phyloP scores from a whole-genome alignment of 2,329 filamentous ascomycete species.

The Epichloe festucae region DNA sequence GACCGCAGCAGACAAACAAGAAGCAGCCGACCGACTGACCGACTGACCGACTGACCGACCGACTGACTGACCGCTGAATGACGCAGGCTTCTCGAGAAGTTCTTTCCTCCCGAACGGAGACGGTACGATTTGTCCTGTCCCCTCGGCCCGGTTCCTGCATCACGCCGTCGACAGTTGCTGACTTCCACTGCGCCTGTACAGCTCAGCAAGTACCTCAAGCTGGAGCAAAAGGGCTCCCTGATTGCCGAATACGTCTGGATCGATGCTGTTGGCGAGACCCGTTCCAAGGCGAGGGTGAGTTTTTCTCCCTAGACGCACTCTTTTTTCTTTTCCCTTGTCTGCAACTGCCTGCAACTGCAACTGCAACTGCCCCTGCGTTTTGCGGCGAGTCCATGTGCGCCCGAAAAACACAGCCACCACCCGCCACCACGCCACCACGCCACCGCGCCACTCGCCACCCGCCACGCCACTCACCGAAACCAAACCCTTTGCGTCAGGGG shows the following conservation, averaged over 20 bases:
- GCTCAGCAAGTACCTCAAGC: conserved; percentile 84
- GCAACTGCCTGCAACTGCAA: too few relatives aligned
- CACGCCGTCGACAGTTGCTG: conserved; percentile 10
- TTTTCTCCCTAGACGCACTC: conserved; percentile 5
- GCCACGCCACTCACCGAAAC: background rate
- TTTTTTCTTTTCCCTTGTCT: background rate
- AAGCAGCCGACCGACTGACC: background rate
- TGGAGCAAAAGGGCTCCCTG: conserved; percentile 77
- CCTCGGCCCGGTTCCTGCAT: background rate
- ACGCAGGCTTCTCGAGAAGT: conserved; percentile 16
- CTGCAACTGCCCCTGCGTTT: too few relatives aligned
- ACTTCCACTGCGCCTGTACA: conserved; percentile 25
- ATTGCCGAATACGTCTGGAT: conserved; percentile 98
- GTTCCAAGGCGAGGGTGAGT: conserved; percentile 93
- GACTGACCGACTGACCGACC: background rate
- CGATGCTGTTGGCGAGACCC: conserved; percentile 67
- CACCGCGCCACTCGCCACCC: background rate
- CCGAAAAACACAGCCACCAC: conserved; percentile 4
- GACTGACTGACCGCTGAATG: background rate
- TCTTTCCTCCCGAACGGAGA: conserved; percentile 20
- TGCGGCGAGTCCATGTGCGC: background rate
- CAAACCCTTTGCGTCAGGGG: too few relatives aligned
- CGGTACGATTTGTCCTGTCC: conserved; percentile 14
- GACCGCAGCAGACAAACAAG: background rate
- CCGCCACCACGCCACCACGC: too few relatives aligned